phyloP scores from a whole-genome alignment of 371 early-diverging fungal genomes.

The Mucor mucedo region DNA sequence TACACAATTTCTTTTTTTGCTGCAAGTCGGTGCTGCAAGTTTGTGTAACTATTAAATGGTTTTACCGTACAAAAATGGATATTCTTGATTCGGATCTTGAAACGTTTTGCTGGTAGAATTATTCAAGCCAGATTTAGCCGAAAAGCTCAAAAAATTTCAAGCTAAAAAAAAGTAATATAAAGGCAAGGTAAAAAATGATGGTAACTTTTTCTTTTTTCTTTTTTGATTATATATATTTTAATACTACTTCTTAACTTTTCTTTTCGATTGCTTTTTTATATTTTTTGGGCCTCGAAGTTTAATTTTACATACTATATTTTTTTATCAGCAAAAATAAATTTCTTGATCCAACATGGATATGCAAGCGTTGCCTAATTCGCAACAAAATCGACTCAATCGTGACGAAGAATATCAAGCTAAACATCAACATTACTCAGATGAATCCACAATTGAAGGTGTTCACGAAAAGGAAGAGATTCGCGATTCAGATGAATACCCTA shows the following conservation, averaged over 20 bases:
- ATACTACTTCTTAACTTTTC: no score
- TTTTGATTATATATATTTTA: background rate
- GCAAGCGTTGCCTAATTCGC: conserved; percentile 28
- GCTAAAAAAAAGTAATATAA: conserved; percentile 15
- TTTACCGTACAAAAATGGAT: conserved; percentile 22
- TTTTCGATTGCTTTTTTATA: no score
- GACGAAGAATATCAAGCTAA: conserved; percentile 26
- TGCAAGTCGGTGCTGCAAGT: conserved; percentile 21
- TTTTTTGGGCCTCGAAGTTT: no score
- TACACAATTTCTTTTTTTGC: background rate
- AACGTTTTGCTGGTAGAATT: conserved; percentile 16
- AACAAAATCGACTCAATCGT: conserved; percentile 14
- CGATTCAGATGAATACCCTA: conserved; percentile 10
- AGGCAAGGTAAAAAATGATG: background rate
- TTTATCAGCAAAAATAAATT: background rate
- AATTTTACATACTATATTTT: no score
- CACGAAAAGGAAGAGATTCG: conserved; percentile 33
- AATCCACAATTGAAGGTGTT: conserved; percentile 31
- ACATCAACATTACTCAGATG: conserved; percentile 23
- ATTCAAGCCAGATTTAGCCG: conserved; percentile 33
- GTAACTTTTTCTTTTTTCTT: conserved; percentile 2
- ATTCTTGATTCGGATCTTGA: conserved; percentile 2
- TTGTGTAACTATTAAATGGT: conserved; percentile 25
- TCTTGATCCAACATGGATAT: conserved; percentile 33
- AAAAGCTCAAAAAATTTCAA: background rate